Percentiles rank a stretch among this genome's conserved stretches.
These are phyloP conservation scores for Thelonectria discophora DNA, from an alignment of 2,329 filamentous ascomycete genomes.

Conservation along the genomic window DNA sequence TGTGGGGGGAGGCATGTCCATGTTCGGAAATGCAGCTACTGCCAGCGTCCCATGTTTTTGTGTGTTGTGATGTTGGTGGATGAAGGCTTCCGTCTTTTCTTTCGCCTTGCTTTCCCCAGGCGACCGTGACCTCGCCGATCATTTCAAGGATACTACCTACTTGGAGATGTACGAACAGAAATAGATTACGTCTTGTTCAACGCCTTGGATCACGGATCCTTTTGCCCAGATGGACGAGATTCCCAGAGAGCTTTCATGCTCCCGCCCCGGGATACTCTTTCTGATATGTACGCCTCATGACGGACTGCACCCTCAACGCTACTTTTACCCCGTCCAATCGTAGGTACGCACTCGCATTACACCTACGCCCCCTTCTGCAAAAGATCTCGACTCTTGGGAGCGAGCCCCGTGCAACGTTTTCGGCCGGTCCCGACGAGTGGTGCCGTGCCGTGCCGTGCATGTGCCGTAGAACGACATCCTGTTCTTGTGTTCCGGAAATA, in stretches of 20 bases:
- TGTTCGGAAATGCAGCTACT: no score
- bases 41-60: no score
- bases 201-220: constrained; percentile 4
- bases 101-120: not conserved
- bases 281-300: not conserved
- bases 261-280: not conserved
- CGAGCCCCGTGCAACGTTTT: no score
- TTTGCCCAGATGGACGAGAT: no score
- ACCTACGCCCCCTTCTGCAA: constrained; percentile 2
- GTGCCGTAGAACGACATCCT: no score
- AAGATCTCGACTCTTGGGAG: no score
- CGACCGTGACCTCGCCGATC: constrained; percentile 22
- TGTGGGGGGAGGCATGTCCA: not conserved
- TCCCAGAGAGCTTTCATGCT: not conserved
- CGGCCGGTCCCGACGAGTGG: no score
- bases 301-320: not conserved
- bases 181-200: constrained; percentile 4
- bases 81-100: no score
- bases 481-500: no score
- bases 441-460: no score
- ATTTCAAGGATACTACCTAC: not conserved
- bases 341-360: not conserved
- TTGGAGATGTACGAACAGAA: not conserved
- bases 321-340: not conserved
- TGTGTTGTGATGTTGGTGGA: no score